These are phyloP conservation scores for Bromus sterilis DNA, from an alignment of 176 grass and related monocot genomes.

Conservation along the genomic window DNA sequence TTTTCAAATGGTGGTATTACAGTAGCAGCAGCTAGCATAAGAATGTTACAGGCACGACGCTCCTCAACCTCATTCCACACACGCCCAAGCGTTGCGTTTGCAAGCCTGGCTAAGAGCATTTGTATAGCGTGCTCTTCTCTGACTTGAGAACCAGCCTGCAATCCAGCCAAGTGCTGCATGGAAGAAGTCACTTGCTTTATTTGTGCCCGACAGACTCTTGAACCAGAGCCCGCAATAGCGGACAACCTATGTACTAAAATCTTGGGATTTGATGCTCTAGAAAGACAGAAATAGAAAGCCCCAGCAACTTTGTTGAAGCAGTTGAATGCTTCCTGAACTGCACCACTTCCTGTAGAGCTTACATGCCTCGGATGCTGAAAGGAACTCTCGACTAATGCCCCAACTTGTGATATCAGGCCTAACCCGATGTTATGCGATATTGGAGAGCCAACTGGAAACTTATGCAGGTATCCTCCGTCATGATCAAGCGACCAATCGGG, in stretches of 20 bases:
- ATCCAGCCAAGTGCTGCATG: constrained; percentile 34
- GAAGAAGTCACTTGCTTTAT: constrained; percentile 51
- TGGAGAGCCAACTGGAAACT: constrained; percentile 41
- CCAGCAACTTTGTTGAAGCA: constrained; percentile 70
- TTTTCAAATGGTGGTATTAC: constrained; percentile 80
- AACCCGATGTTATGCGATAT: constrained; percentile 54
- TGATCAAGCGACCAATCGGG: constrained; percentile 48
- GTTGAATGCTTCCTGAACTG: constrained; percentile 55
- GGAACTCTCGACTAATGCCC: constrained; percentile 53
- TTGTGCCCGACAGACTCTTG: constrained; percentile 38
- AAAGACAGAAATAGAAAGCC: constrained; percentile 72
- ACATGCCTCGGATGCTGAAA: constrained; percentile 41
- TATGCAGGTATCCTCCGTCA: constrained; percentile 32
- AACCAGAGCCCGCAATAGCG: constrained; percentile 30
- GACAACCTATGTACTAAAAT: constrained; percentile 46
- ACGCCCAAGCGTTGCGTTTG: constrained; percentile 47
- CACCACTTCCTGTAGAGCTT: constrained; percentile 46
- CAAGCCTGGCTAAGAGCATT: constrained; percentile 49
- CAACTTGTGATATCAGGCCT: constrained; percentile 47
- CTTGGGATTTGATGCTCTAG: constrained; percentile 51
- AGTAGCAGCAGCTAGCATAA: constrained; percentile 58
- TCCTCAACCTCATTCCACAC: constrained; percentile 51
- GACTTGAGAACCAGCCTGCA: constrained; percentile 36
- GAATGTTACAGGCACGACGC: constrained; percentile 39
- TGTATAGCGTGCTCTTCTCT: constrained; percentile 53